Evolutionary conservation across 2,329 filamentous ascomycete species (phyloP), one percentile per base, ranked within the genome.

Genomic region (Sodiomyces alkalinus): DNA sequence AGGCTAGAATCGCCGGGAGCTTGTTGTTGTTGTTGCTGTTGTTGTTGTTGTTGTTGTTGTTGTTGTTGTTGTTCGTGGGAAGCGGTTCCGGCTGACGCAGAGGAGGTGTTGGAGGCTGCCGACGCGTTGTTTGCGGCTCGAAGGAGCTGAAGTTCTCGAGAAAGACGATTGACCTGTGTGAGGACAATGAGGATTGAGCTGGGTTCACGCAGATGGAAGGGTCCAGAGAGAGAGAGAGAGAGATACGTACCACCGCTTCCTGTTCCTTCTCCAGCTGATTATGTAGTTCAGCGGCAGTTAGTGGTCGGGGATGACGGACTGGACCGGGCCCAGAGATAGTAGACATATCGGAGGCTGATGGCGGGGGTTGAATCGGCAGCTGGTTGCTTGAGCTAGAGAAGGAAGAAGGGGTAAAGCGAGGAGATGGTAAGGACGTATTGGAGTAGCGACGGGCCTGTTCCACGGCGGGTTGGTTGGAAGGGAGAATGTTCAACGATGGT

Each of bases 221-320:
- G n/a, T n/a, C n/a, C n/a, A n/a, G n/a, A n/a, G n/a, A n/a, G n/a
- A n/a, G n/a, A n/a, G 23, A 16, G 18, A 17, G 9, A 12, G 28
- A 11, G 3, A 9, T 9, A 57, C 73, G 38, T 64, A 90, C 86
- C 43, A 94, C 78, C 19, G 85, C 81, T 53, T 96, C 87, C 44
- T 96, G 86, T 48, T 96, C 87, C 52, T 92, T 90, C 54, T 96
- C 87, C 16, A 94, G 64, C 56, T 93, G 74, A 34, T 80, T 64
- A 51, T 94, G 85, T 35, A 96, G 64, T 51, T 96, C 87, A 4
- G 83, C 80, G 2, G 83, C 76, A 0, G 87, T 94, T 49, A 94
- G 58, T 4, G 86, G 86, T 19, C 82, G 70, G 5, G 87, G 86
- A 49, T 93, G 86, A 37, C 87, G 72, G 42, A 92, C 56, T 4